phyloP scores from a whole-genome alignment of 768 basidiomycete species.

The Candolleomyces aberdarensis region DNA sequence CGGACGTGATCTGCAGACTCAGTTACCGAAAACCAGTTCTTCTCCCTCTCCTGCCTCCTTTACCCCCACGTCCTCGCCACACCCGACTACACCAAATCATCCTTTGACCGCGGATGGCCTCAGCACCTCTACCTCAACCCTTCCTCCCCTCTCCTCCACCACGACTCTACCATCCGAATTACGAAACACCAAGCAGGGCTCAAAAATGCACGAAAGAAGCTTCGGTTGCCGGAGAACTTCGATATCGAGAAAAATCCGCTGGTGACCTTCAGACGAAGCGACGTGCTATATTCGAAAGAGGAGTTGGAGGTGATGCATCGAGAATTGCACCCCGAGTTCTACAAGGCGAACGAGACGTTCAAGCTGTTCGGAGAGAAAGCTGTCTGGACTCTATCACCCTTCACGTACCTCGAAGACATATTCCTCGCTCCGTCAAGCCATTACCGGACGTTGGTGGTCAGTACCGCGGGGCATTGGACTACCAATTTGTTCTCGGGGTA shows the following conservation, averaged over 20 bases:
- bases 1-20: conserved; percentile 47
- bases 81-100: conserved; percentile 50
- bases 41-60: conserved; percentile 64
- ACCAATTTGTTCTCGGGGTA: conserved; percentile 46
- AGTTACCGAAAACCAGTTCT: conserved; percentile 71
- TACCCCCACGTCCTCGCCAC: conserved; percentile 67
- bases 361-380: conserved; percentile 54
- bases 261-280: conserved; percentile 62
- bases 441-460: conserved; percentile 60
- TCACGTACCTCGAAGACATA: conserved; percentile 42
- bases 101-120: conserved; percentile 54
- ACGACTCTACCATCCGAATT: conserved; percentile 39
- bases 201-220: background rate
- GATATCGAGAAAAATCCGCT: conserved; percentile 35
- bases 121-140: conserved; percentile 63
- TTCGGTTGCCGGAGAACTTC: conserved; percentile 30
- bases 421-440: conserved; percentile 49
- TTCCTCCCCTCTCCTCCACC: conserved; percentile 40
- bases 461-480: conserved; percentile 72
- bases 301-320: conserved; percentile 48
- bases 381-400: conserved; percentile 50
- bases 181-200: conserved; percentile 16
- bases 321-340: conserved; percentile 25
- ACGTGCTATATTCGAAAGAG: conserved; percentile 49
- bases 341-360: conserved; percentile 29